These are phyloP conservation scores for Gentiana straminea DNA, from an alignment of 257 asterid species.

Conservation along the genomic window DNA sequence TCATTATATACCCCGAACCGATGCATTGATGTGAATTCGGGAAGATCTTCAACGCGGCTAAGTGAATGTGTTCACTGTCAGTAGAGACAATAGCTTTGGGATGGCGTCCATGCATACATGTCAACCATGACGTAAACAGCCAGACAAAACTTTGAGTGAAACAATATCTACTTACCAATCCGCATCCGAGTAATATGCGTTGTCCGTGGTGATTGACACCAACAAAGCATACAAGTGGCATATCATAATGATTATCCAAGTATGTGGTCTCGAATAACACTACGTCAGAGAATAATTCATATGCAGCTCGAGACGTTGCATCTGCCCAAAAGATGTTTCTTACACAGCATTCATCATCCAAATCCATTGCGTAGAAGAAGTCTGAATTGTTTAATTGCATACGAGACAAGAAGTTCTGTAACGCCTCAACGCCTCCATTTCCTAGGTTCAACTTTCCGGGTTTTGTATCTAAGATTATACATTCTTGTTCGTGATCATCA, in stretches of 20 bases:
- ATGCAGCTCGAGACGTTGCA: conserved; percentile 52
- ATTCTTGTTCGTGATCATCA: no score
- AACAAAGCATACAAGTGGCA: conserved; percentile 62
- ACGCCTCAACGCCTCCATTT: conserved; percentile 58
- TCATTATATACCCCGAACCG: conserved; percentile 28
- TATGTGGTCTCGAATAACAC: conserved; percentile 54
- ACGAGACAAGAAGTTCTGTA: conserved; percentile 66
- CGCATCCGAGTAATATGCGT: conserved; percentile 63
- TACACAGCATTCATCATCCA: conserved; percentile 50
- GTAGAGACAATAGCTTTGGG: conserved; percentile 35
- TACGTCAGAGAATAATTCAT: conserved; percentile 53
- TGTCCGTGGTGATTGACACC: conserved; percentile 80
- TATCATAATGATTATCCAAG: conserved; percentile 58
- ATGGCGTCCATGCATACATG: conserved; percentile 48
- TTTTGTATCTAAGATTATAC: neutral
- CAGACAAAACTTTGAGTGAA: conserved; percentile 3
- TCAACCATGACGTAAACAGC: conserved; percentile 57
- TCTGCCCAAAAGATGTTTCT: conserved; percentile 66
- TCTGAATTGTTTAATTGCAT: conserved; percentile 65
- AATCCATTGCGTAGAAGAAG: conserved; percentile 53
- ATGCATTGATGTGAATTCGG: conserved; percentile 47
- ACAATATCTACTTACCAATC: no score
- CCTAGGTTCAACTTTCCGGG: conserved; percentile 35
- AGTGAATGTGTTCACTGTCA: conserved; percentile 28
- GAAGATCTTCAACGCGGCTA: conserved; percentile 39